A percentile compares a stretch with the other conserved stretches of the same genome.
These are phyloP conservation scores for Trapa incisa DNA, from an alignment of 345 rosid species.

Conservation along the genomic window DNA sequence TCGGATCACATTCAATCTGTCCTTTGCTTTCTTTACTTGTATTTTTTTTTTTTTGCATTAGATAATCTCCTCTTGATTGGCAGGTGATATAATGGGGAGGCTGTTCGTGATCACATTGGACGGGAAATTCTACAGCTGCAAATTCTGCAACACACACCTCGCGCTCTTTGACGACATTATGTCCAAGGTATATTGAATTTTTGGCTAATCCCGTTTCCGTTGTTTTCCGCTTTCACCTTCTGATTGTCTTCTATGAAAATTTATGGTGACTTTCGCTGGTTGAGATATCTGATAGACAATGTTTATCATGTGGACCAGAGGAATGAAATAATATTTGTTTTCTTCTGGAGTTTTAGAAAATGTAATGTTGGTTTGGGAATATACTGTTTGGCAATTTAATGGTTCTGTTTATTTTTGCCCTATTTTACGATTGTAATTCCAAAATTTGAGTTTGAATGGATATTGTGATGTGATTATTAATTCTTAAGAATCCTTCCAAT, in stretches of 20 bases:
- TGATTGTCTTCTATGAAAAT: background rate
- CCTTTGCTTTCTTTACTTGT: no score
- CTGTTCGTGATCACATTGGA: slow-evolving; percentile 71
- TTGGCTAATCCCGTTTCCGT: background rate
- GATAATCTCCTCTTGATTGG: background rate
- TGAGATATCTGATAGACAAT: background rate
- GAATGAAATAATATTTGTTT: background rate
- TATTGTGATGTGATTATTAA: background rate
- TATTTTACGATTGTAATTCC: background rate
- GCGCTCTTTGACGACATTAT: slow-evolving; percentile 61
- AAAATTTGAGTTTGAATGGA: background rate
- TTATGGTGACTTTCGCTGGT: background rate
- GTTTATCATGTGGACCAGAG: background rate
- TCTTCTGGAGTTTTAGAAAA: background rate
- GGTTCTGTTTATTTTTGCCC: background rate
- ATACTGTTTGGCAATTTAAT: background rate
- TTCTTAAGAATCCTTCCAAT: background rate
- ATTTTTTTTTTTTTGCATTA: no score
- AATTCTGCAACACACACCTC: slow-evolving; percentile 84
- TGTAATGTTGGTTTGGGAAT: no score
- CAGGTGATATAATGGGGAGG: slow-evolving; percentile 53
- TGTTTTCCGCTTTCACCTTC: background rate
- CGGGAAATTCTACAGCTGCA: slow-evolving; percentile 84
- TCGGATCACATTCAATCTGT: no score
- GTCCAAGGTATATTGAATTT: slow-evolving; percentile 46